These are phyloP conservation scores for Heterobasidion occidentale DNA, from an alignment of 1,284 basidiomycete species.

Conservation along the genomic window DNA sequence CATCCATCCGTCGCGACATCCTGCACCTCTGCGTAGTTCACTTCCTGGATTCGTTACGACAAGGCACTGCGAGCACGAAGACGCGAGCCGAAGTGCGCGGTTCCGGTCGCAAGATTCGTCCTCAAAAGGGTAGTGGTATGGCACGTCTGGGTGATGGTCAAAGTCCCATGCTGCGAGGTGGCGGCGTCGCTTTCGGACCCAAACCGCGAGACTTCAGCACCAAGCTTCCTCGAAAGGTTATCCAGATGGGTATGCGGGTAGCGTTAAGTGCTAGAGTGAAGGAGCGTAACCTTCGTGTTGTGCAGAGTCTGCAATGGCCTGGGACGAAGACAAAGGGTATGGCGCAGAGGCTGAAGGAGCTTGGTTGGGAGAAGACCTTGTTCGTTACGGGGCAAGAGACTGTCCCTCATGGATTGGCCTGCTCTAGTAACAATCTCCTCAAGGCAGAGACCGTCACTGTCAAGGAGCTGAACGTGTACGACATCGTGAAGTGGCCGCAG, in stretches of 20 bases:
- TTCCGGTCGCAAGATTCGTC: constrained; percentile 82
- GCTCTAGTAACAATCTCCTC: constrained; percentile 58
- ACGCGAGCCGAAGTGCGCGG: constrained; percentile 86
- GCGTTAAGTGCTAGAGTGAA: constrained; percentile 78
- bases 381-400: constrained; percentile 62
- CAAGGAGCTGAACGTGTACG: constrained; percentile 69
- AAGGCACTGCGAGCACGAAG: constrained; percentile 89
- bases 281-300: constrained; percentile 70
- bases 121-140: constrained; percentile 87
- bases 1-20: constrained; percentile 84
- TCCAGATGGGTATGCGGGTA: constrained; percentile 88
- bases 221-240: constrained; percentile 83
- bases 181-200: constrained; percentile 88
- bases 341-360: constrained; percentile 44
- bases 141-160: constrained; percentile 88
- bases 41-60: constrained; percentile 81
- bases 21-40: constrained; percentile 91
- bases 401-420: constrained; percentile 44
- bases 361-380: constrained; percentile 61
- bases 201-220: constrained; percentile 89
- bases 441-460: constrained; percentile 54
- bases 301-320: constrained; percentile 66
- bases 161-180: constrained; percentile 86
- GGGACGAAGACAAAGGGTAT: constrained; percentile 60
- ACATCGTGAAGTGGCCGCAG: constrained; percentile 69